Conservation (phyloP, 1,284 basidiomycete species). For the Cryptococcus sp. region DNA sequence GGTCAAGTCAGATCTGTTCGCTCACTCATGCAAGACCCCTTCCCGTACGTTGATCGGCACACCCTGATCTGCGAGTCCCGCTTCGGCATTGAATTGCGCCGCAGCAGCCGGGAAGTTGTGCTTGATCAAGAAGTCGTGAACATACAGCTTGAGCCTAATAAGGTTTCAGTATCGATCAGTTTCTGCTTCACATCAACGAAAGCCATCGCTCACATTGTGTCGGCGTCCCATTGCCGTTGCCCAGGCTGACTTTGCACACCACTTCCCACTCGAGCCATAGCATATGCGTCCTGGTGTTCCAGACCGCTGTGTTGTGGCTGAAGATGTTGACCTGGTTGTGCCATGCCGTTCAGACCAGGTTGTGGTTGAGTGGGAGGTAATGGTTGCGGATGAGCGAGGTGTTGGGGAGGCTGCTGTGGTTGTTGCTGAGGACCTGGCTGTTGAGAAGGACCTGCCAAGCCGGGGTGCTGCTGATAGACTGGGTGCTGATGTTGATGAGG, state of each 20-base stretch:
- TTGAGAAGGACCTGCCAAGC: conserved; percentile 19
- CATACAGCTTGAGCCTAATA: conserved; percentile 46
- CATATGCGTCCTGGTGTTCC: conserved; percentile 26
- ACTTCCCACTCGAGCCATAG: conserved; percentile 40
- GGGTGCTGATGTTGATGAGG: conserved; percentile 19
- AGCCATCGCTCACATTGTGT: conserved; percentile 39
- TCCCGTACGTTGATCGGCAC: conserved; percentile 52
- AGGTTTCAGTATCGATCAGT: too few relatives aligned
- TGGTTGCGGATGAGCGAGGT: conserved; percentile 19
- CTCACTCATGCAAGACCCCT: conserved; percentile 53
- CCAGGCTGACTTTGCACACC: conserved; percentile 29
- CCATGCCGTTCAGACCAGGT: conserved; percentile 25
- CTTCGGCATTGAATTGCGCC: conserved; percentile 44
- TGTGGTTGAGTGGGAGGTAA: conserved; percentile 29
- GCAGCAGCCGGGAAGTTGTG: conserved; percentile 43
- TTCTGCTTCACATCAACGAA: not conserved
- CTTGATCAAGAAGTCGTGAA: conserved; percentile 51
- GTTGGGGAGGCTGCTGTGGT: conserved; percentile 20
- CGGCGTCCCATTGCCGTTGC: conserved; percentile 33
- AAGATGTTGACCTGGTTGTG: conserved; percentile 17
- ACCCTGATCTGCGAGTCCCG: conserved; percentile 42
- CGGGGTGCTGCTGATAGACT: conserved; percentile 26
- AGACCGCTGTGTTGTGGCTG: conserved; percentile 13
- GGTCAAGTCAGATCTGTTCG: conserved; percentile 2
- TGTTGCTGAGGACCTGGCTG: conserved; percentile 16